Evolutionary conservation across 768 basidiomycete species (phyloP), one percentile per base, ranked within the genome.

Genomic region (Sporobolomyces roseus): DNA sequence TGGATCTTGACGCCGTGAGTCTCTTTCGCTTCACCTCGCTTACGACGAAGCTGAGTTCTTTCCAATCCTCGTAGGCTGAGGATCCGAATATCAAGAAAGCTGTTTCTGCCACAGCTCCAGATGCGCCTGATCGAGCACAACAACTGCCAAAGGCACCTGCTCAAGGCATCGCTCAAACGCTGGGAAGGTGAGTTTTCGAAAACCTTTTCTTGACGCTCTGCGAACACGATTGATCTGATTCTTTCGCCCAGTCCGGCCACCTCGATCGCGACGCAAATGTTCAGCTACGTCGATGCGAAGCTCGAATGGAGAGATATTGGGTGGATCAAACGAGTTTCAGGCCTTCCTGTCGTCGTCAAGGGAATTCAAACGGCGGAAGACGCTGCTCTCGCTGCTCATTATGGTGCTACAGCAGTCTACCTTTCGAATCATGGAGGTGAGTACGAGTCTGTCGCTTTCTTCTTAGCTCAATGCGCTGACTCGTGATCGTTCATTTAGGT

Each of bases 391-490:
- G 92, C 92, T 33, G 85, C 84, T 23, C 86, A 93, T 68, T 84
- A 87, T 35, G 90, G 91, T 17, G 87, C 90, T 23, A 87, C 93
- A 64, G 93, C 89, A 7, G 91, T 97, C 69, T 82, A 93, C 63
- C 79, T 97, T 13, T 90, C 88, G 1, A 97, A 97, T 73, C 93
- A 97, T 74, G 93, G 93, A 63, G 93, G 76, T 77, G 16, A 75
- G 78, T 46, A 13, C 45, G 7, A 23, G 7, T 21, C 7, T 46
- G 12, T 21, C 13, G 78, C 6, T 35, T 55, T 13, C 52, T 38
- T 49, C 54, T 61, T 29, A 4, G 13, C 4, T 16, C 48, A 23
- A 35, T 21, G 12, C n/a, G n/a, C n/a, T n/a, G n/a, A n/a, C n/a
- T n/a, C n/a, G n/a, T n/a, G n/a, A n/a, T n/a, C n/a, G n/a, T n/a